phyloP scores from a whole-genome alignment of 495 filamentous ascomycete species.

The Neurospora pannonica region DNA sequence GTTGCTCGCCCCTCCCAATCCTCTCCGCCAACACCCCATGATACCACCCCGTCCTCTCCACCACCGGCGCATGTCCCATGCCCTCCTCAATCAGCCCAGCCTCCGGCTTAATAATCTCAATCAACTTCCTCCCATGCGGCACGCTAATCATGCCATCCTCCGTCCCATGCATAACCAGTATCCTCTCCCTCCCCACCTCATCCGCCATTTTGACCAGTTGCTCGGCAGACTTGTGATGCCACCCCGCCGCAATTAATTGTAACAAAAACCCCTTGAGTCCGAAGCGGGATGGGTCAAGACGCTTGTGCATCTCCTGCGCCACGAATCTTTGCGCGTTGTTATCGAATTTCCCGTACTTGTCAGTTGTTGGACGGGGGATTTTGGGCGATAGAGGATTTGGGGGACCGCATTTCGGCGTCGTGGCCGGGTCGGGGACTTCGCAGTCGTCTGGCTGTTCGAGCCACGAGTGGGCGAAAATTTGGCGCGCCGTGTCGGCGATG shows the following conservation, averaged over 20 bases:
- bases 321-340: slow-evolving; percentile 72
- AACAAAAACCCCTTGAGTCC: slow-evolving; percentile 59
- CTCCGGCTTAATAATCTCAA: slow-evolving; percentile 43
- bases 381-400: not conserved
- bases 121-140: slow-evolving; percentile 52
- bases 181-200: slow-evolving; percentile 57
- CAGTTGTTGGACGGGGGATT: not conserved
- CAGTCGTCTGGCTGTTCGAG: slow-evolving; percentile 52
- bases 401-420: slow-evolving; percentile 13
- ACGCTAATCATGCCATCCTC: slow-evolving; percentile 64
- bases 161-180: slow-evolving; percentile 65
- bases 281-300: slow-evolving; percentile 44
- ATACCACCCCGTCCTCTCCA: slow-evolving; percentile 55
- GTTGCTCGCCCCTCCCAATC: slow-evolving; percentile 26
- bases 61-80: slow-evolving; percentile 57
- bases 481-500: slow-evolving; percentile 37
- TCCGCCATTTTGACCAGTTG: slow-evolving; percentile 57
- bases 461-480: slow-evolving; percentile 53
- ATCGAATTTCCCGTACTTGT: too few species aligned
- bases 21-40: slow-evolving; percentile 48
- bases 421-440: slow-evolving; percentile 22
- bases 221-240: slow-evolving; percentile 60
- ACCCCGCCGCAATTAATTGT: slow-evolving; percentile 69
- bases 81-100: slow-evolving; percentile 47
- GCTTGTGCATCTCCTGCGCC: slow-evolving; percentile 64